Conservation (phyloP, 225 moss, liverwort and hornwort genomes). For the Antitrichia curtipendula region DNA sequence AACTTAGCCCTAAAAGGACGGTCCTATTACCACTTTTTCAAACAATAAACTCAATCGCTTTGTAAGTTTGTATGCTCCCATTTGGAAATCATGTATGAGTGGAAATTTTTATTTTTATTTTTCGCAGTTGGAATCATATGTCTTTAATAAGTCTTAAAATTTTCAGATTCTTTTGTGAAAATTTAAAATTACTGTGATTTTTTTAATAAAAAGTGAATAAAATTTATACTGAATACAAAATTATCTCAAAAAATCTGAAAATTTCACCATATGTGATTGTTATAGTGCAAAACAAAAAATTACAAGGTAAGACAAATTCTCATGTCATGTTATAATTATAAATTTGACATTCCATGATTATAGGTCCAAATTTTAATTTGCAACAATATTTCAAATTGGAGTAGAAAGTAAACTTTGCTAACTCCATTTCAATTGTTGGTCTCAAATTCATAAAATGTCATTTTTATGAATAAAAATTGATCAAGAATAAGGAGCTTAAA, state of each 20-base stretch:
- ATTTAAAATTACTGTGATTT: not conserved
- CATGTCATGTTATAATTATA: not conserved
- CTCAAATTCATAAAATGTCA: too few species aligned
- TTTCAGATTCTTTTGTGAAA: not conserved
- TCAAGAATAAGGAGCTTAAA: not conserved
- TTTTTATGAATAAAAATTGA: not conserved
- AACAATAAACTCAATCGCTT: not conserved
- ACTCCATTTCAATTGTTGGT: not conserved
- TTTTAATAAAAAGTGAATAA: not conserved
- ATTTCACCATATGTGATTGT: too few species aligned
- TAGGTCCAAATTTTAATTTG: not conserved
- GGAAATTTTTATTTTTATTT: not conserved
- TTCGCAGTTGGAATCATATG: accelerated
- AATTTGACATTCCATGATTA: not conserved
- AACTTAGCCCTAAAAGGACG: not conserved
- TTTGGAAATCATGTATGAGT: not conserved
- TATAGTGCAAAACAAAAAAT: not conserved
- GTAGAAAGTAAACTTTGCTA: accelerated
- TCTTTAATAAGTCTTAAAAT: not conserved
- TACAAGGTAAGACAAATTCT: accelerated
- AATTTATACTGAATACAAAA: not conserved
- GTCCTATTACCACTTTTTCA: not conserved
- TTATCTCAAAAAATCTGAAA: not conserved
- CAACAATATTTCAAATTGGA: not conserved
- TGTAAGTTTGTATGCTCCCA: not conserved